A percentile compares a stretch with the other conserved stretches of the same genome.
These are phyloP conservation scores for Stephanodiscus minutulus DNA, from an alignment of 108 stramenopile species.

Conservation along the genomic window DNA sequence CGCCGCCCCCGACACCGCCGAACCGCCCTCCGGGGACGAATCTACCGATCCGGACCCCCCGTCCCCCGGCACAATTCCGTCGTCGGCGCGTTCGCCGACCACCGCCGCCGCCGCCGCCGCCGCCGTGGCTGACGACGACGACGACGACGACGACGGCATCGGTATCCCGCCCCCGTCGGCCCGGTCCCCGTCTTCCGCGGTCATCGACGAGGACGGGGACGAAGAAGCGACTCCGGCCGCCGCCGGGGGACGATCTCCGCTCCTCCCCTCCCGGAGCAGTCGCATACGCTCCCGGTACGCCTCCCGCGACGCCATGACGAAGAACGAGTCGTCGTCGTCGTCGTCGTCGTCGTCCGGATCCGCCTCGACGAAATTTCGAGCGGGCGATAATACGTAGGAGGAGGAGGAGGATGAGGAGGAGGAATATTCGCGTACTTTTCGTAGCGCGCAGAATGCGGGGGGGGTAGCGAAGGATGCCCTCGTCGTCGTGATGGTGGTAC, in stretches of 20 bases:
- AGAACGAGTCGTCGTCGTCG: background rate
- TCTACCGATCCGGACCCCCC: no score
- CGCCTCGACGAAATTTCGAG: background rate
- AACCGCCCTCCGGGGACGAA: no score
- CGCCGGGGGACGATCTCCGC: background rate
- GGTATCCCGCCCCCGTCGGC: no score
- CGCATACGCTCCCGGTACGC: background rate
- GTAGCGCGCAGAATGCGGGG: background rate
- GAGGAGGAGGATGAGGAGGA: background rate
- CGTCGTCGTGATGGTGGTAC: no score
- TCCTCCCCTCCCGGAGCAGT: background rate
- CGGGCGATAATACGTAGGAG: background rate
- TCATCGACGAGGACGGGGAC: background rate
- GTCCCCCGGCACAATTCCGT: no score
- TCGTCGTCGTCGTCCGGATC: background rate
- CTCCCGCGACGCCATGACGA: background rate
- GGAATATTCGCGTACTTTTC: no score
- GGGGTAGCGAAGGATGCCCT: background rate
- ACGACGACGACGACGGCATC: no score
- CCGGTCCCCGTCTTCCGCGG: no score
- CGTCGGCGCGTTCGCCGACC: no score
- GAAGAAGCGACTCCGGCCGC: background rate
- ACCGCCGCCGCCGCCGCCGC: no score
- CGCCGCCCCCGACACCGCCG: no score
- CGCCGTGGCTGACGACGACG: no score